These are phyloP conservation scores for Creolimax fragrantissima DNA, from an alignment of 78 protist genomes.

Conservation along the genomic window DNA sequence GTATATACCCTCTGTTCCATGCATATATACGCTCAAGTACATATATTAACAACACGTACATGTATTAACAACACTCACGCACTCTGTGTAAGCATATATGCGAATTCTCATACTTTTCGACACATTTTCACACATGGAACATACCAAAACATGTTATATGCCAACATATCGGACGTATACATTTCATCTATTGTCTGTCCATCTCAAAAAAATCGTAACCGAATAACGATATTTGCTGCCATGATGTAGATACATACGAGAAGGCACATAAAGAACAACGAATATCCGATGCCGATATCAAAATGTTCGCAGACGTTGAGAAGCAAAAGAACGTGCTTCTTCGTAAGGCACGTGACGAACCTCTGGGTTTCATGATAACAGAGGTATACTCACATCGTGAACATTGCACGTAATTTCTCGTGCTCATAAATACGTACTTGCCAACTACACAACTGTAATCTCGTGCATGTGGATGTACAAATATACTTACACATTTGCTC, in stretches of 20 bases:
- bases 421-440: too few species aligned
- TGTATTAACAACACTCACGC: neutral
- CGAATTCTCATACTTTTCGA: too few species aligned
- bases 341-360: neutral
- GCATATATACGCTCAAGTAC: neutral
- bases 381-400: neutral
- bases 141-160: too few species aligned
- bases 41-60: neutral
- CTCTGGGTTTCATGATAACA: neutral
- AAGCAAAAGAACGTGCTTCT: neutral
- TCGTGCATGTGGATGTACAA: too few species aligned
- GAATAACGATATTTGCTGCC: too few species aligned
- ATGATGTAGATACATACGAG: neutral
- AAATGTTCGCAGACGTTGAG: neutral
- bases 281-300: neutral
- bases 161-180: too few species aligned
- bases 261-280: neutral
- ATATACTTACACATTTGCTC: too few species aligned
- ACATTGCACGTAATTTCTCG: too few species aligned
- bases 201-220: too few species aligned
- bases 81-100: too few species aligned
- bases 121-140: too few species aligned
- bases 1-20: neutral
- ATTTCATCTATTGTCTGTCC: neutral
- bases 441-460: too few species aligned